Conservation (phyloP, 192 early-diverging fungal genomes). For the Kickxella alabastrina region DNA sequence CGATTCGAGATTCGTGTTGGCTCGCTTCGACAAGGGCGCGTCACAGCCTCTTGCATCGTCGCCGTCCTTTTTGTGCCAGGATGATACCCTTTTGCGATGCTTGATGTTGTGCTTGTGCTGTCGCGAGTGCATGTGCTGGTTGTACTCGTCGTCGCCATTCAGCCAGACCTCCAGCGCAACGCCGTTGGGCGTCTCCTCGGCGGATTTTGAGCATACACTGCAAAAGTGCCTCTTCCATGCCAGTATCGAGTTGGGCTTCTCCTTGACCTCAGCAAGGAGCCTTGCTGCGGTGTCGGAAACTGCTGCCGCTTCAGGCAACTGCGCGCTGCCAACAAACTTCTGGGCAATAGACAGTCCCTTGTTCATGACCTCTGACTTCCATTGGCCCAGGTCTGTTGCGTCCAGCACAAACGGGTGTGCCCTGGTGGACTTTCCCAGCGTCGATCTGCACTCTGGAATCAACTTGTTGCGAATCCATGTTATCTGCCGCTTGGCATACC, state of each 20-base stretch:
- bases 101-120: constrained; percentile 57
- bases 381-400: constrained; percentile 58
- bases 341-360: constrained; percentile 55
- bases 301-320: constrained; percentile 14
- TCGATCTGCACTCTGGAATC: constrained; percentile 38
- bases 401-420: constrained; percentile 64
- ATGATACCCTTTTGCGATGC: no score
- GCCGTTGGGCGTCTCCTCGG: constrained; percentile 39
- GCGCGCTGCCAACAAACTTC: constrained; percentile 13
- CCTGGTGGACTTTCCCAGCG: constrained; percentile 17
- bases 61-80: no score
- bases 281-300: constrained; percentile 22
- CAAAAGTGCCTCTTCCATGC: constrained; percentile 71
- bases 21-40: no score
- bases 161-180: constrained; percentile 50
- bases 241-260: constrained; percentile 21
- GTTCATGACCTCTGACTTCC: constrained; percentile 56
- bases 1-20: no score
- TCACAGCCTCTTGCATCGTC: no score
- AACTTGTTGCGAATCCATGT: constrained; percentile 51
- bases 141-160: constrained; percentile 73
- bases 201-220: constrained; percentile 57
- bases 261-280: constrained; percentile 23
- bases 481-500: constrained; percentile 72
- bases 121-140: constrained; percentile 66